Evolutionary conservation across 768 basidiomycete species (phyloP).

Genomic region (Tylopilus intermedius): DNA sequence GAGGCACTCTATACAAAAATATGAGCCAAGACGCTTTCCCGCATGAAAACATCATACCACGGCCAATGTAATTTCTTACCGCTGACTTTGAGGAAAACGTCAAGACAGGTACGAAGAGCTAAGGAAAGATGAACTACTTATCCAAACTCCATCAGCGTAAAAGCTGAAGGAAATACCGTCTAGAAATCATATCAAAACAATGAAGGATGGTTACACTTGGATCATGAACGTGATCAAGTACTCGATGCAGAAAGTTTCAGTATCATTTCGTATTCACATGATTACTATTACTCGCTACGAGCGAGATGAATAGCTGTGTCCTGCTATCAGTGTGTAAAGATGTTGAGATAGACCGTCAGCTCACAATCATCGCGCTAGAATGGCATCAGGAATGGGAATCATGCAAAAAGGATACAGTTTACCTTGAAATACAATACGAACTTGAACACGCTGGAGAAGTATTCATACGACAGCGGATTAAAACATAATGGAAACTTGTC

Average conservation of each 20-base stretch:
- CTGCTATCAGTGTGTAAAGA: not conserved
- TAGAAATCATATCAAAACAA: not conserved
- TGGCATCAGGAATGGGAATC: not conserved
- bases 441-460: not conserved
- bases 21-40: not conserved
- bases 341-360: not conserved
- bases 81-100: conserved; percentile 2
- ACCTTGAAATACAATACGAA: not conserved
- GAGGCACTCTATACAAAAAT: not conserved
- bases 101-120: not conserved
- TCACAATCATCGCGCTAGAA: not conserved
- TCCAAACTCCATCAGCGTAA: conserved; percentile 22
- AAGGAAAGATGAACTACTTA: conserved; percentile 10
- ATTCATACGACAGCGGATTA: not conserved
- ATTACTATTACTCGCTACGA: not conserved
- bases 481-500: not conserved
- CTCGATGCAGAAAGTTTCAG: not conserved
- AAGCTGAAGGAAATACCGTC: conserved; percentile 6
- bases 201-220: conserved; percentile 7
- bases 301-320: not conserved
- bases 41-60: conserved; percentile 10
- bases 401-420: not conserved
- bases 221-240: conserved; percentile 13
- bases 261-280: not conserved
- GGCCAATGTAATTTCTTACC: conserved; percentile 6